These are phyloP conservation scores for Pholiota adiposa DNA, from an alignment of 1,284 basidiomycete genomes.

Conservation along the genomic window DNA sequence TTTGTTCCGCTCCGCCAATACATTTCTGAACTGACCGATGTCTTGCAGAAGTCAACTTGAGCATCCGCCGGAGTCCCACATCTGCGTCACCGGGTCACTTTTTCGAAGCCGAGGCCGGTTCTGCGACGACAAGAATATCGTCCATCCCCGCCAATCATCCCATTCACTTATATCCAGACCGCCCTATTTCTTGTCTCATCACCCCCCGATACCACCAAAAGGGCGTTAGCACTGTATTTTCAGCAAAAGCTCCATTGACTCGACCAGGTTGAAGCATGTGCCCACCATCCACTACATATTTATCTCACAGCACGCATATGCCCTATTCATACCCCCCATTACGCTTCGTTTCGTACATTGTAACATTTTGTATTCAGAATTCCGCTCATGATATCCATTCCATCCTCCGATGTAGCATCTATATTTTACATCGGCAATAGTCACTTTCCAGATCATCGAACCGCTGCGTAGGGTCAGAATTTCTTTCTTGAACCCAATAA, in stretches of 20 bases:
- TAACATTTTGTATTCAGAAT: not conserved
- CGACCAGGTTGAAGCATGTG: not conserved
- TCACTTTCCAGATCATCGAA: not conserved
- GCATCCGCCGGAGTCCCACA: not conserved
- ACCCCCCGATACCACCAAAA: not conserved
- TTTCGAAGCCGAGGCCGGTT: not conserved
- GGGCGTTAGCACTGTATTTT: not conserved
- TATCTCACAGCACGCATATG: not conserved
- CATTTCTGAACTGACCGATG: constrained; percentile 22
- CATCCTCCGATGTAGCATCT: not conserved
- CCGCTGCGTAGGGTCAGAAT: not conserved
- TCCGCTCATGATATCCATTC: not conserved
- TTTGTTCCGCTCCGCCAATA: constrained; percentile 25
- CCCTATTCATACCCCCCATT: not conserved
- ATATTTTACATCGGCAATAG: not conserved
- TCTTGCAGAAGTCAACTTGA: constrained; percentile 15
- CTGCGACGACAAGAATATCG: not conserved
- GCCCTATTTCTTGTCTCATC: not conserved
- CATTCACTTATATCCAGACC: not conserved
- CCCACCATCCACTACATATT: not conserved
- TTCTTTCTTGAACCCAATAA: not conserved
- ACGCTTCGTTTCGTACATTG: not conserved
- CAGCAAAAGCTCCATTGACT: not conserved
- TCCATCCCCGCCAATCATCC: not conserved
- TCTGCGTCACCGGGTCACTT: not conserved